Conservation (phyloP, 345 rosid species). For the Raphanus sativus region DNA sequence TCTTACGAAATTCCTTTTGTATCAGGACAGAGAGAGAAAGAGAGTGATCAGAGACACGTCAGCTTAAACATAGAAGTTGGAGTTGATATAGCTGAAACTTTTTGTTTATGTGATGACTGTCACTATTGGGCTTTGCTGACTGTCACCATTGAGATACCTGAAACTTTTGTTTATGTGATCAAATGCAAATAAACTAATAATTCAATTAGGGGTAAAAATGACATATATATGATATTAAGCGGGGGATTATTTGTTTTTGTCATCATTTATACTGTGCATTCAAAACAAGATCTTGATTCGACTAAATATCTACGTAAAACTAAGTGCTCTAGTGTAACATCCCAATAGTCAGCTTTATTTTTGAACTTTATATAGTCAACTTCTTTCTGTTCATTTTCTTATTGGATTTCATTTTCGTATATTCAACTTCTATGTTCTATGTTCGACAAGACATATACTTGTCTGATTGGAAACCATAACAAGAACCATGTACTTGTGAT, state of each 20-base stretch:
- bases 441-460: slow-evolving; percentile 30
- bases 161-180: too few relatives aligned
- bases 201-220: too few relatives aligned
- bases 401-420: slow-evolving; percentile 14
- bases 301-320: background rate
- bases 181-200: too few relatives aligned
- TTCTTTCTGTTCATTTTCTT: background rate
- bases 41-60: background rate
- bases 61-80: slow-evolving; percentile 22
- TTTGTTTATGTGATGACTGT: too few relatives aligned
- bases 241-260: background rate
- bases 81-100: slow-evolving; percentile 28
- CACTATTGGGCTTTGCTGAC: too few relatives aligned
- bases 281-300: background rate
- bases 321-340: slow-evolving; percentile 6
- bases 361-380: background rate
- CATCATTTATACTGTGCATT: background rate
- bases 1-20: slow-evolving; percentile 35
- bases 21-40: background rate
- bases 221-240: too few relatives aligned
- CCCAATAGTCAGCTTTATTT: slow-evolving; percentile 7
- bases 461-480: slow-evolving; percentile 30
- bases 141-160: too few relatives aligned
- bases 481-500: slow-evolving; percentile 30
- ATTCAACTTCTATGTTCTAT: slow-evolving; percentile 14